These are phyloP conservation scores for Apiosordaria backusii DNA, from an alignment of 495 filamentous ascomycete species.

Conservation along the genomic window DNA sequence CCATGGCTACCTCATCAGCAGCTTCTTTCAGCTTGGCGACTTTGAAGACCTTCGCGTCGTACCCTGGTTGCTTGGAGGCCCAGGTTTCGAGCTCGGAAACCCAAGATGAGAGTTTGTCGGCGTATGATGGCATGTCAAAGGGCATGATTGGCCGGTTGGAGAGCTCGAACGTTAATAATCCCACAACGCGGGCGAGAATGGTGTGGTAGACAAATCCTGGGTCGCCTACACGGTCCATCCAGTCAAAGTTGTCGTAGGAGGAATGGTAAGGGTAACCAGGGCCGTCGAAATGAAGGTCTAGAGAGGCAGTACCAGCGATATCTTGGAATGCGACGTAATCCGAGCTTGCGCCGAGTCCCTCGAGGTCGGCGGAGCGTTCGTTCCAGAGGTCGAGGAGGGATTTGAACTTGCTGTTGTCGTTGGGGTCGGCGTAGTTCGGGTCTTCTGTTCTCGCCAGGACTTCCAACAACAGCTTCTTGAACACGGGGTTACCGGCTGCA, in stretches of 20 bases:
- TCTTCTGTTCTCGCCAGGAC: conserved; percentile 71
- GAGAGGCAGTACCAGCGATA: conserved; percentile 83
- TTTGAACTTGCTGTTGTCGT: not conserved
- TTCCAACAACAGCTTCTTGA: conserved; percentile 64
- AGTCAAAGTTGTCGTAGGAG: conserved; percentile 85
- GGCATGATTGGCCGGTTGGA: conserved; percentile 76
- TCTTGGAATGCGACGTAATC: conserved; percentile 92
- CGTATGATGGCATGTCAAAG: conserved; percentile 68
- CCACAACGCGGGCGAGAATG: conserved; percentile 72
- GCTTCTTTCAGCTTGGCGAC: conserved; percentile 60
- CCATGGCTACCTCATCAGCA: conserved; percentile 52
- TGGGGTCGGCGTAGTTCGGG: conserved; percentile 59
- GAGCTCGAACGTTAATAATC: conserved; percentile 79
- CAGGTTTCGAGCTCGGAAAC: conserved; percentile 63
- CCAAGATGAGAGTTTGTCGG: conserved; percentile 57
- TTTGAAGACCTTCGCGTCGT: conserved; percentile 39
- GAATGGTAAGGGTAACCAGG: conserved; percentile 68
- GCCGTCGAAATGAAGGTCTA: conserved; percentile 81
- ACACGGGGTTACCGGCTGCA: conserved; percentile 74
- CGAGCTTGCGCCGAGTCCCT: conserved; percentile 72
- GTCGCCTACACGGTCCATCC: conserved; percentile 76
- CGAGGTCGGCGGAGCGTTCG: conserved; percentile 57
- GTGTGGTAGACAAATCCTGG: conserved; percentile 80
- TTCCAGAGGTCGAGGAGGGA: conserved; percentile 72
- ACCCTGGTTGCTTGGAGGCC: conserved; percentile 38